Evolutionary conservation across 768 basidiomycete species (phyloP), one percentile per base, ranked within the genome.

Genomic region (Rhizopogon rudus): DNA sequence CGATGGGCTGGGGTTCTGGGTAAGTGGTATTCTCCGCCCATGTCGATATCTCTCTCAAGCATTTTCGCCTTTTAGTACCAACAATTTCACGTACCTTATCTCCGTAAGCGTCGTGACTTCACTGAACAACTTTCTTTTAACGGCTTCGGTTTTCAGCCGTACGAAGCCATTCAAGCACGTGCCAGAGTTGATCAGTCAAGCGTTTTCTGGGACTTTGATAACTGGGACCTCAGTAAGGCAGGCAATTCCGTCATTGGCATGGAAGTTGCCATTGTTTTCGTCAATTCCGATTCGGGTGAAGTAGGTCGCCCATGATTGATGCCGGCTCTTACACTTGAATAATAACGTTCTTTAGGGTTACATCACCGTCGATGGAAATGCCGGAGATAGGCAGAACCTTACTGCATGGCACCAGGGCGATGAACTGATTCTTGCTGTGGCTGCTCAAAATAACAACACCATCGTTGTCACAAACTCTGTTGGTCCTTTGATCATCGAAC

Each of bases 1-100:
- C 91, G 7, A 87, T 93, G 86, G 93, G 93, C 13, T 97, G 94
- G 94, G 94, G 92, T 39, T 88, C 86, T 49, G 92, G 91, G 71
- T 76, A 44, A 40, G 71, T 61, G 13, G 25, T 29, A 13, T 29
- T 20, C 14, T 13, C 40, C 16, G n/a, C 43, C 20, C 31, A 17
- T 45, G 2, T 16, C 28, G 13, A 79, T 77, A 57, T 75, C 77
- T 75, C 77, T 75, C 40, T 58, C 22, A 51, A 48, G 46, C 10
- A 12, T 51, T 63, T 25, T 28, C 57, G 22, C 17, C 6, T 6
- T 31, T 46, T 29, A 80, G 81, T 5, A 91, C 93, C 0, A 77
- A 82, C 12, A 81, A 83, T 61, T 86, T 90, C 74, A 83, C 86
- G 5, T 93, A 93, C 69, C 80, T 93, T 13, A 71, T 93, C 56